These are phyloP conservation scores for Syzygium aromaticum DNA, from an alignment of 345 rosid genomes.

Conservation along the genomic window DNA sequence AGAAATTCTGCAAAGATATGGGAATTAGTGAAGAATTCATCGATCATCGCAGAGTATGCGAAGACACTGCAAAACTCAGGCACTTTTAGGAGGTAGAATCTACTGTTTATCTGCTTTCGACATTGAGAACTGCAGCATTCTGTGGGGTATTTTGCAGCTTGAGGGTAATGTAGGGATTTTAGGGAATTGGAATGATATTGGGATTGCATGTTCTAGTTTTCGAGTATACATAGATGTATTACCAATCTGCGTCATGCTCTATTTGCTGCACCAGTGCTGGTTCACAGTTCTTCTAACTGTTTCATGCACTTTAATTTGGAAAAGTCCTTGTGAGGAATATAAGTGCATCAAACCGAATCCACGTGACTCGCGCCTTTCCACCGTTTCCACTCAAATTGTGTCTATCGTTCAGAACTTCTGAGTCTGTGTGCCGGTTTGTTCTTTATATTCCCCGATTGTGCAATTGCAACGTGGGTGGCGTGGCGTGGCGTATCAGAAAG, in stretches of 20 bases:
- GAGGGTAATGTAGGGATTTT: background rate
- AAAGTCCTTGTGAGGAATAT: background rate
- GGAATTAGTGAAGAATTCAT: constrained; percentile 67
- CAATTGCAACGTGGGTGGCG: background rate
- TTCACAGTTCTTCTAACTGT: background rate
- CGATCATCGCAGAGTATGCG: constrained; percentile 51
- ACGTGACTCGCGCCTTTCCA: background rate
- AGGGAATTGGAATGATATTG: background rate
- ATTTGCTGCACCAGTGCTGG: background rate
- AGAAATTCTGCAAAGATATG: constrained; percentile 76
- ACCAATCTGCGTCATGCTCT: background rate
- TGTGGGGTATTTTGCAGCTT: background rate
- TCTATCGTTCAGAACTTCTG: background rate
- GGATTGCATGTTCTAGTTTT: background rate
- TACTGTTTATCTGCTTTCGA: background rate
- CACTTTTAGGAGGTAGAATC: constrained; percentile 48
- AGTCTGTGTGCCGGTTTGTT: background rate
- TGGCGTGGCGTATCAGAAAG: background rate
- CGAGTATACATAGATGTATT: background rate
- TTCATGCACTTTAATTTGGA: background rate
- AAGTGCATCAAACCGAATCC: background rate
- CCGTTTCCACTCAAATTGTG: background rate
- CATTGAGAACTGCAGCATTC: background rate
- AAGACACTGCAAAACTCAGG: constrained; percentile 48
- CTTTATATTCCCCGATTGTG: background rate